A percentile compares a stretch with the other conserved stretches of the same genome.
Evolutionary conservation across 139 green algal species (phyloP).

Genomic region (Picochlorum costavermella): DNA sequence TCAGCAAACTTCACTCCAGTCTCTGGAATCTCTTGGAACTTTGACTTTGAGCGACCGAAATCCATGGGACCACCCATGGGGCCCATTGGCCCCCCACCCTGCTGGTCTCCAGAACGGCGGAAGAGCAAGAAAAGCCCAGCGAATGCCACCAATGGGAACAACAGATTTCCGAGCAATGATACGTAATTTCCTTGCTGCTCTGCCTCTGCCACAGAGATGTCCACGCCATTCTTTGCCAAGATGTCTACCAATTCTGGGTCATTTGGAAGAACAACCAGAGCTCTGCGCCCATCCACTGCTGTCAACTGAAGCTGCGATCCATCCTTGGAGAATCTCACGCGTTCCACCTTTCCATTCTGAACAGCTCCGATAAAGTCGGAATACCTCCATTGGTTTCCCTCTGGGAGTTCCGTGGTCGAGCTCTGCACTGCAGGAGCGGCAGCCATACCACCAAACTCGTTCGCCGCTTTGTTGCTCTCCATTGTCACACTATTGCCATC

Average conservation of each 20-base stretch:
- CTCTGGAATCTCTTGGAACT: constrained; percentile 99
- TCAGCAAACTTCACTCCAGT: constrained; percentile 96
- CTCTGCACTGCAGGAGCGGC: constrained; percentile 36
- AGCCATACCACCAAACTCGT: constrained; percentile 20
- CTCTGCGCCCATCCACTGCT: constrained; percentile 59
- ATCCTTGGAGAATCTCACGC: constrained; percentile 97
- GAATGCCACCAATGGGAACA: constrained; percentile 98
- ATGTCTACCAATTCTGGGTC: constrained; percentile 89
- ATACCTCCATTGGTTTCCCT: constrained; percentile 97
- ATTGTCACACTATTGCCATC: constrained; percentile 19
- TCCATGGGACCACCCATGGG: constrained; percentile 92
- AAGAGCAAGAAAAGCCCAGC: constrained; percentile 98
- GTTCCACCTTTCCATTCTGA: constrained; percentile 84
- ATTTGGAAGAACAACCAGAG: constrained; percentile 72
- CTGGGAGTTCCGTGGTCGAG: constrained; percentile 63
- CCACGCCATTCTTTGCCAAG: constrained; percentile 80
- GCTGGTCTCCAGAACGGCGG: constrained; percentile 34
- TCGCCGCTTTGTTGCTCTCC: constrained; percentile 17
- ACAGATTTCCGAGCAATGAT: constrained; percentile 92
- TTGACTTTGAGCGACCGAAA: constrained; percentile 94
- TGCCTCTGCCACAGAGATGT: constrained; percentile 86
- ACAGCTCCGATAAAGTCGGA: constrained; percentile 95
- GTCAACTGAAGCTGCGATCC: constrained; percentile 73
- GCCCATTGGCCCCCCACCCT: constrained; percentile 41
- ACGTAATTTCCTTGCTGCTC: constrained; percentile 88